Percentiles rank a stretch among this genome's conserved stretches.
Conservation (phyloP, 345 rosid genomes). For the Pistacia vera region DNA sequence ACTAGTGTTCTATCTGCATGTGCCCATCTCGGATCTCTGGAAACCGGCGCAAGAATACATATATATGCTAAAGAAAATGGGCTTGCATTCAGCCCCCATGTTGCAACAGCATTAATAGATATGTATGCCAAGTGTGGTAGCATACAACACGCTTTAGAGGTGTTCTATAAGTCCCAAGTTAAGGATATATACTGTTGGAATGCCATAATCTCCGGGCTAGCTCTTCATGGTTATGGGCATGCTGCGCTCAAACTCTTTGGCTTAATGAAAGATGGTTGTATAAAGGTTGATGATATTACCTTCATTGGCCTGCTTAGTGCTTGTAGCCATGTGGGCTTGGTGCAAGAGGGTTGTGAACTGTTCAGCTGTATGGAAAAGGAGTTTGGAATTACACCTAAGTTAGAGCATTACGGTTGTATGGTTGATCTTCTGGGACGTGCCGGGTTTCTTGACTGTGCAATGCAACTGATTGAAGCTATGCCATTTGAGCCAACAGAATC, state of each 20-base stretch:
- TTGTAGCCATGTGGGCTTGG: constrained; percentile 33
- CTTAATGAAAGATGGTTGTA: constrained; percentile 11
- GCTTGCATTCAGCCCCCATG: constrained; percentile 23
- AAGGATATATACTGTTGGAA: constrained; percentile 36
- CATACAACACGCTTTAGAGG: constrained; percentile 17
- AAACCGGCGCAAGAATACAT: constrained; percentile 19
- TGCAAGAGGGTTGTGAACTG: constrained; percentile 26
- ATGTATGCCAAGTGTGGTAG: constrained; percentile 38
- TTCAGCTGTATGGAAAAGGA: constrained; percentile 26
- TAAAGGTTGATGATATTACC: constrained; percentile 24
- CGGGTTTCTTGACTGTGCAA: constrained; percentile 15
- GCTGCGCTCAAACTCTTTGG: constrained; percentile 22
- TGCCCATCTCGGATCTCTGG: constrained; percentile 28
- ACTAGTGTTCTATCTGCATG: constrained; percentile 26
- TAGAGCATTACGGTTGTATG: constrained; percentile 35
- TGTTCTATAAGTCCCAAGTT: constrained; percentile 20
- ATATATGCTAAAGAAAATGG: constrained; percentile 12
- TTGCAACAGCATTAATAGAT: constrained; percentile 25
- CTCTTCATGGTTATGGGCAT: constrained; percentile 28
- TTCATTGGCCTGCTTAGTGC: constrained; percentile 30
- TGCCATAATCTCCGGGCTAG: constrained; percentile 24
- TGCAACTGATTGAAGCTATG: constrained; percentile 23
- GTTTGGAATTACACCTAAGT: constrained; percentile 23
- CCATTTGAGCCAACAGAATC: constrained; percentile 31
- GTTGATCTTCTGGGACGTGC: constrained; percentile 31